Base-by-base conservation (phyloP, 345 rosid species). In the Kandelia obovata region DNA sequence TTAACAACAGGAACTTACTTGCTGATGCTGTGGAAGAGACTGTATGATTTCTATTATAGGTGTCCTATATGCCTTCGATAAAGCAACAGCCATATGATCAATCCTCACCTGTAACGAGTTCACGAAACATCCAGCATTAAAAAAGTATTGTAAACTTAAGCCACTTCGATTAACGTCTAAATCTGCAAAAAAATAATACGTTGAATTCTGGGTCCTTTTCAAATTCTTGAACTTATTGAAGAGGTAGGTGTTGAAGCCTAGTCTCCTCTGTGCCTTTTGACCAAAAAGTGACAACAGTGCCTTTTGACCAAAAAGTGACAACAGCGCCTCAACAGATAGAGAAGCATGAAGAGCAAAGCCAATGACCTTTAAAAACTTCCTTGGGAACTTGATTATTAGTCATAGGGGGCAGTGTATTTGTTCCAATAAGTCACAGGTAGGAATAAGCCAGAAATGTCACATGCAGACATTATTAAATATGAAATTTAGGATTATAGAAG, bases 21-120 rank as follows among this genome's bases (percentile, higher is more conserved):
- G 98, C 71, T 94, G 98, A 81, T 94, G 98, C 76, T 90, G 97
- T 62, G 99, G 97, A 78, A 95, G 96, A 62, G 91, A 86, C 71
- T 86, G 90, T 57, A 95, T 90, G 68, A 89, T 95, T 78, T 95
- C 93, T 23, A 92, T 91, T 71, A 79, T 65, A 5, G 91, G 97
- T 56, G 96, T 89, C 78, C 79, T 85, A 71, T 82, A 94, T 39
- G 96, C 88, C 77, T 89, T 92, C 55, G 99, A 84, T 78, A 95
- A 79, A 64, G 96, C 93, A 81, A 76, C 70, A 72, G 88, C 81
- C 96, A 95, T 89, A 66, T 95, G 97, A 76, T 86, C 85, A 64
- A 95, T 80, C 80, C 86, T 84, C 28, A 91, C 95, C 96, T 94
- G 83, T 55, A 81, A 27, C 55, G 47, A 58, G 61, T 59, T 58